phyloP scores from a whole-genome alignment of 306 rosid species.

The Pyrus bretschneideri region DNA sequence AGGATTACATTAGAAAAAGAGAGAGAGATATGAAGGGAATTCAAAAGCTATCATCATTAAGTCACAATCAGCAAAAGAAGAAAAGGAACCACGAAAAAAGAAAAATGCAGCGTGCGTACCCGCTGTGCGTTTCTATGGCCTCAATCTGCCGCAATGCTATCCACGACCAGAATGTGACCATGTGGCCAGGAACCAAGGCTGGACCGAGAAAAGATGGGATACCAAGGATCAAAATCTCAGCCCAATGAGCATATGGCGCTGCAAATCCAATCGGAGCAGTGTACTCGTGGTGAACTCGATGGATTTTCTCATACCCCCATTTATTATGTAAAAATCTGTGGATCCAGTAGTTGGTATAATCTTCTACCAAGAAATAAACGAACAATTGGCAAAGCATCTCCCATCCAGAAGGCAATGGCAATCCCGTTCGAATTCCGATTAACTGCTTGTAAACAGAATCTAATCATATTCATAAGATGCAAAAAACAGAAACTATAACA shows the following conservation, averaged over 20 bases:
- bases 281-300: slow-evolving; percentile 76
- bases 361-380: slow-evolving; percentile 66
- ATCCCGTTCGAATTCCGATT: slow-evolving; percentile 59
- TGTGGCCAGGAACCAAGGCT: slow-evolving; percentile 73
- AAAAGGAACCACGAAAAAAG: slow-evolving; percentile 1
- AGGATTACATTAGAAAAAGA: slow-evolving; percentile 11
- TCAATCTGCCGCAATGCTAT: slow-evolving; percentile 69
- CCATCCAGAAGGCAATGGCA: slow-evolving; percentile 78
- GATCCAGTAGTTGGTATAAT: slow-evolving; percentile 69
- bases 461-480: background rate
- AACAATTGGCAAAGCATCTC: slow-evolving; percentile 53
- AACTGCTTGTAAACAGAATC: slow-evolving; percentile 32
- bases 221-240: slow-evolving; percentile 66
- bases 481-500: background rate
- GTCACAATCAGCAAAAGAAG: slow-evolving; percentile 20
- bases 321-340: slow-evolving; percentile 66
- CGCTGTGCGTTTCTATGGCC: slow-evolving; percentile 80
- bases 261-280: slow-evolving; percentile 64
- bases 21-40: slow-evolving; percentile 14
- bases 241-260: slow-evolving; percentile 90
- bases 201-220: slow-evolving; percentile 80
- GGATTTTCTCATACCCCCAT: slow-evolving; percentile 81
- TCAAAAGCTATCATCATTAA: slow-evolving; percentile 26
- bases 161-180: slow-evolving; percentile 80
- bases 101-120: slow-evolving; percentile 38